Evolutionary conservation across 768 basidiomycete species (phyloP).

Genomic region (Kwoniella sp.): DNA sequence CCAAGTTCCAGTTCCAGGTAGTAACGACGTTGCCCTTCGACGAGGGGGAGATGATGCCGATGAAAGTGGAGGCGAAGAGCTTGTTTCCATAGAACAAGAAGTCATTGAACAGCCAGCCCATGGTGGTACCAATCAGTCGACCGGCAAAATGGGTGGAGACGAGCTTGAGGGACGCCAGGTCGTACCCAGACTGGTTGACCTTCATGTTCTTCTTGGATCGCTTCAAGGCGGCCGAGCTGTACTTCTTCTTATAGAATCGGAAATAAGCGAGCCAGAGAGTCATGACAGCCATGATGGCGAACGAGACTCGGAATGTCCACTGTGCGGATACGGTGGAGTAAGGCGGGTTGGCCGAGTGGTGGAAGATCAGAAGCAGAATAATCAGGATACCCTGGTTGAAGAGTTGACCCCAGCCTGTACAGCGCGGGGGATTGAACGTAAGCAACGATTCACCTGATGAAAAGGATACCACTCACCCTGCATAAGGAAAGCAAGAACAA

Average conservation of each 20-base stretch:
- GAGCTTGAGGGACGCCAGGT: constrained; percentile 55
- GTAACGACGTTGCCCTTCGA: constrained; percentile 53
- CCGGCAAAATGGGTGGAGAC: constrained; percentile 55
- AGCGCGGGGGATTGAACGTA: too few relatives aligned
- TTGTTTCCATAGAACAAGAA: constrained; percentile 58
- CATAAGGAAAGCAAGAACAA: constrained; percentile 58
- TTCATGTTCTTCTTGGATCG: constrained; percentile 52
- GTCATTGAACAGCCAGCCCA: constrained; percentile 57
- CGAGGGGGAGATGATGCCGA: constrained; percentile 56
- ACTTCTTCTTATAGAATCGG: constrained; percentile 57
- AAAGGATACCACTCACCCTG: constrained; percentile 42
- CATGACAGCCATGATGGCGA: constrained; percentile 57
- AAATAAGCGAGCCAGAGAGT: constrained; percentile 59
- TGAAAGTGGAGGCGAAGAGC: constrained; percentile 57
- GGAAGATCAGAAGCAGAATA: constrained; percentile 57
- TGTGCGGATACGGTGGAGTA: constrained; percentile 54
- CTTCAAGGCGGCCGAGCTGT: constrained; percentile 50
- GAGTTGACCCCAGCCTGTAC: constrained; percentile 56
- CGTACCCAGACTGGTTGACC: constrained; percentile 57
- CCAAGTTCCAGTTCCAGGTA: constrained; percentile 57
- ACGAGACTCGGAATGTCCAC: constrained; percentile 58
- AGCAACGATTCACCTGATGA: too few relatives aligned
- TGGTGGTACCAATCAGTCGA: constrained; percentile 45
- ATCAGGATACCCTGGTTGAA: constrained; percentile 56
- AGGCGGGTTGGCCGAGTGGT: constrained; percentile 46